A percentile compares a stretch with the other conserved stretches of the same genome.
These are phyloP conservation scores for Talaromyces sp. DNA, from an alignment of 2,329 filamentous ascomycete genomes.

Conservation along the genomic window DNA sequence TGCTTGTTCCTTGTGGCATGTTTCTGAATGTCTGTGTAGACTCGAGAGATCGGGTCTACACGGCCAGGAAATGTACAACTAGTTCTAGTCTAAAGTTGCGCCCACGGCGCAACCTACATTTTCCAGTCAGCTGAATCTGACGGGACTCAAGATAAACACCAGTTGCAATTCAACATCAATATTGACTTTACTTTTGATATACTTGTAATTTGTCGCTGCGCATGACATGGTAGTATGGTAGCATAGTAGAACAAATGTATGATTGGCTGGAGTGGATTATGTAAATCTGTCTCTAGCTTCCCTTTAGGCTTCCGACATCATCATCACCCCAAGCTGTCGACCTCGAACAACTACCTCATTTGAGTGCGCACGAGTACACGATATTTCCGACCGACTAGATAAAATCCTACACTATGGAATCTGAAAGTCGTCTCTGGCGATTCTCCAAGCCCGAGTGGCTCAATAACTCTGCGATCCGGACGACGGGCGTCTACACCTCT, in stretches of 20 bases:
- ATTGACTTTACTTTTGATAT: background rate
- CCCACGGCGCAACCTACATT: background rate
- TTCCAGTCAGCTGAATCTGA: background rate
- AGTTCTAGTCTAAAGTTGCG: background rate
- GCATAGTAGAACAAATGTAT: background rate
- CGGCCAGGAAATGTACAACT: background rate
- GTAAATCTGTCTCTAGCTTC: background rate
- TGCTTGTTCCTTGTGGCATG: background rate
- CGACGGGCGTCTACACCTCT: conserved; percentile 60
- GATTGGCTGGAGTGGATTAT: background rate
- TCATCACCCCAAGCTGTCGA: background rate
- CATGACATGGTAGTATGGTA: background rate
- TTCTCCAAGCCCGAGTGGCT: conserved; percentile 63
- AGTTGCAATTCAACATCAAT: background rate
- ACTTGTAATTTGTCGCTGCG: background rate
- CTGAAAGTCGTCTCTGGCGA: conserved; percentile 57
- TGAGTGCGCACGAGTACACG: background rate
- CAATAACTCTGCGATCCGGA: conserved; percentile 59
- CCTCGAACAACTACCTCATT: background rate
- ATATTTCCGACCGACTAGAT: background rate
- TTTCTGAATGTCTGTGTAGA: background rate
- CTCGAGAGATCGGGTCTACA: background rate
- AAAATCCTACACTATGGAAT: conserved; percentile 27
- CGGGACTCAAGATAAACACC: background rate
- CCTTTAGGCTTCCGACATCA: background rate